Conservation (phyloP, 179 eudicot genomes). For the Nepenthes alata region DNA sequence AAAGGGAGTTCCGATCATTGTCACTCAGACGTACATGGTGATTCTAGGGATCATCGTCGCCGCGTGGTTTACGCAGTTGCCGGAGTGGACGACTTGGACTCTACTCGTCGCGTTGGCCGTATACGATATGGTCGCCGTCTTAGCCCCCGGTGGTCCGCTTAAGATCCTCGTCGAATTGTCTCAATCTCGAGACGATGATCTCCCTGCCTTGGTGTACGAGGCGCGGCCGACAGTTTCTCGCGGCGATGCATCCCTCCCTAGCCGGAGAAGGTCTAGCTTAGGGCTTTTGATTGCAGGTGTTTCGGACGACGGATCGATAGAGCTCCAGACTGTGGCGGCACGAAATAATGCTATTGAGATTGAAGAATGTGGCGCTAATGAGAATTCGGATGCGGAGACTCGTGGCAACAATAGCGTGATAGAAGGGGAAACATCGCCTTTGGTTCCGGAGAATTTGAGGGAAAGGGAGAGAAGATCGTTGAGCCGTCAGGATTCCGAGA, state of each 20-base stretch:
- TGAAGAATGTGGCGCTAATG: conserved; percentile 7
- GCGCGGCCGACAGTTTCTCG: conserved; percentile 52
- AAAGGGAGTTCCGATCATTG: conserved; percentile 52
- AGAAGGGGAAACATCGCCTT: conserved; percentile 41
- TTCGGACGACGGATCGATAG: conserved; percentile 38
- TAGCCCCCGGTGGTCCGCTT: conserved; percentile 90
- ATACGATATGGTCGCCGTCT: conserved; percentile 81
- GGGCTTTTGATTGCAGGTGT: conserved; percentile 49
- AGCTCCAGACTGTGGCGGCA: conserved; percentile 39
- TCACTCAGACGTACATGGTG: conserved; percentile 66
- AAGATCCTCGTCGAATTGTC: conserved; percentile 79
- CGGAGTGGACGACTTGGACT: conserved; percentile 97
- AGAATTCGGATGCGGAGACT: conserved; percentile 7
- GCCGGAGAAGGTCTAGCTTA: conserved; percentile 15
- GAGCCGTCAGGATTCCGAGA: conserved; percentile 12
- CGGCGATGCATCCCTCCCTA: conserved; percentile 7
- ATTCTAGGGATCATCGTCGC: conserved; percentile 73
- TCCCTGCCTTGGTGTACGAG: conserved; percentile 82
- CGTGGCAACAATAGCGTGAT: conserved; percentile 2
- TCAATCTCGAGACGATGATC: conserved; percentile 62
- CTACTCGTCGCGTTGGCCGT: conserved; percentile 70
- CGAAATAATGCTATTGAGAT: conserved; percentile 2
- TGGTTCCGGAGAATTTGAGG: conserved; percentile 29
- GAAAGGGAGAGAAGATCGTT: background rate
- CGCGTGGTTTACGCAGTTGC: conserved; percentile 82